Evolutionary conservation across 2,329 filamentous ascomycete species (phyloP).

Genomic region (Hymenoscyphus fraxineus): DNA sequence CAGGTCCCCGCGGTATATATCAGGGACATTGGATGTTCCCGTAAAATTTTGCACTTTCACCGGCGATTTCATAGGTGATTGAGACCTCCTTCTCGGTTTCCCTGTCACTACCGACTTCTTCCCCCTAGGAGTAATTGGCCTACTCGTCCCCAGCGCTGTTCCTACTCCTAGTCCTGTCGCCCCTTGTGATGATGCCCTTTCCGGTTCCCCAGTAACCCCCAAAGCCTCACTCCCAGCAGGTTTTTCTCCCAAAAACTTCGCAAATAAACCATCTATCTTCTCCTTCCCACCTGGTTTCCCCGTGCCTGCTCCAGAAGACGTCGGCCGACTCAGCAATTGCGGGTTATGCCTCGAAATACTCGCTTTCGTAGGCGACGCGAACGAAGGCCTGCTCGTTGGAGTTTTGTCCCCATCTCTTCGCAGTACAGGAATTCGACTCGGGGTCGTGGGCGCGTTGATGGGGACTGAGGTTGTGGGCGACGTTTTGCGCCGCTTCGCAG

Average conservation of each 20-base stretch:
- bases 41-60: not conserved
- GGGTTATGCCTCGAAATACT: conserved; percentile 61
- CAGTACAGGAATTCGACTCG: conserved; percentile 31
- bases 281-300: conserved; percentile 30
- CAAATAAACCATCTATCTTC: conserved; percentile 33
- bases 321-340: conserved; percentile 47
- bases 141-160: conserved; percentile 1
- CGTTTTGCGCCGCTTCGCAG: conserved; percentile 61
- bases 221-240: conserved; percentile 3
- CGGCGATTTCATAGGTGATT: conserved; percentile 25
- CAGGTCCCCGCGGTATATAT: conserved; percentile 9
- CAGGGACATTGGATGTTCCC: conserved; percentile 10
- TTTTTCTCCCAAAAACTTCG: conserved; percentile 21
- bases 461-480: conserved; percentile 50
- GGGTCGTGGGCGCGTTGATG: conserved; percentile 40
- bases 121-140: conserved; percentile 14
- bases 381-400: conserved; percentile 48
- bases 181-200: conserved; percentile 6
- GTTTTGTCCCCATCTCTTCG: conserved; percentile 28
- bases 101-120: conserved; percentile 19
- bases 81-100: conserved; percentile 31
- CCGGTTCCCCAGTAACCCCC: conserved; percentile 1
- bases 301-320: conserved; percentile 36
- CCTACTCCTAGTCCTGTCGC: conserved; percentile 19
- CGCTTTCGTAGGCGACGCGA: conserved; percentile 63